Conservation (phyloP, 2,329 filamentous ascomycete species). For the Microdochium paspali region DNA sequence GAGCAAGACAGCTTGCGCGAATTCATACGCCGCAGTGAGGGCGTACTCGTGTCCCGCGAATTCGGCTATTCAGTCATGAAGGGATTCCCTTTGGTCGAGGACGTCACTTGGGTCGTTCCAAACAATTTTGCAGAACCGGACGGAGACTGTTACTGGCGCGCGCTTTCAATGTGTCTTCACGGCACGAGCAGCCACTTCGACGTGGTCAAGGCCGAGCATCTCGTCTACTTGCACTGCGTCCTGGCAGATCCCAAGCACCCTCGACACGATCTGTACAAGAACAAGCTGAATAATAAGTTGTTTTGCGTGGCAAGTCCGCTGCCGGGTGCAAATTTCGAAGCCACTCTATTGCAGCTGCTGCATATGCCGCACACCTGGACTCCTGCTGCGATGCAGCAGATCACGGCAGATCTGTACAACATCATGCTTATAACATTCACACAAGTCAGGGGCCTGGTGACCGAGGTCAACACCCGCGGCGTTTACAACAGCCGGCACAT, state of each 20-base stretch:
- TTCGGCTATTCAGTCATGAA: background rate
- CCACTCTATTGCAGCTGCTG: conserved; percentile 21
- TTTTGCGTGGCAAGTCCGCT: conserved; percentile 3
- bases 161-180: conserved; percentile 17
- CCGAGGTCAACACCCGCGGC: conserved; percentile 17
- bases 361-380: conserved; percentile 18
- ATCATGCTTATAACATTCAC: conserved; percentile 21
- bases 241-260: conserved; percentile 14
- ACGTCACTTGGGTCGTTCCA: conserved; percentile 17
- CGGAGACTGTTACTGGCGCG: conserved; percentile 22
- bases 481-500: conserved; percentile 22
- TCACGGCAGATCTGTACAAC: conserved; percentile 24
- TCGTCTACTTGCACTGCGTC: conserved; percentile 15
- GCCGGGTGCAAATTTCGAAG: conserved; percentile 5
- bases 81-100: conserved; percentile 23
- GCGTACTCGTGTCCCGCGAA: background rate
- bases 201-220: conserved; percentile 23
- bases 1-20: background rate
- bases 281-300: conserved; percentile 13
- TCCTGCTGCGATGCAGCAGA: conserved; percentile 15
- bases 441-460: conserved; percentile 6
- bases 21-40: background rate
- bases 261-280: conserved; percentile 13
- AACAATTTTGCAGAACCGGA: conserved; percentile 9
- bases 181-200: conserved; percentile 14